A percentile compares a stretch with the other conserved stretches of the same genome.
Evolutionary conservation across 805 yeast genomes (phyloP).

Genomic region (Candida quercuum): DNA sequence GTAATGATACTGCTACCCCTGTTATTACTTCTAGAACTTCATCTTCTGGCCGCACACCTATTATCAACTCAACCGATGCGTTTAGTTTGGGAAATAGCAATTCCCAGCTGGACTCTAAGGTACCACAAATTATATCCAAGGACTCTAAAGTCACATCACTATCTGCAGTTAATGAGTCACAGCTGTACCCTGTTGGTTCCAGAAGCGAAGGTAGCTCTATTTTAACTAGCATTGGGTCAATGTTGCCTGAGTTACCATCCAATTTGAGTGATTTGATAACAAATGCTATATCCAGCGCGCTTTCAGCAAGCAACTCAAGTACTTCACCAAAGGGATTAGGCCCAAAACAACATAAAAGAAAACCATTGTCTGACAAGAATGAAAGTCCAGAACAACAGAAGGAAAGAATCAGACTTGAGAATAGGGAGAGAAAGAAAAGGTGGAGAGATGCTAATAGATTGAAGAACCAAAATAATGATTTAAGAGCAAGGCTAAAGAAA

Average conservation of each 20-base stretch:
- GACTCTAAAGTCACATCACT: not conserved
- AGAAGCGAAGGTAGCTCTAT: conserved; percentile 15
- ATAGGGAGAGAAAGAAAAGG: conserved; percentile 71
- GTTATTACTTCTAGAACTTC: too few relatives aligned
- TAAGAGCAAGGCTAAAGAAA: conserved; percentile 70
- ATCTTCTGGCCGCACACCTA: too few relatives aligned
- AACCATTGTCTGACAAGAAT: conserved; percentile 11
- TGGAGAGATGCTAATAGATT: conserved; percentile 81
- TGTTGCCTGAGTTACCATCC: conserved; percentile 20
- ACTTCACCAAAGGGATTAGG: conserved; percentile 2
- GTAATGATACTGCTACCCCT: conserved; percentile 1
- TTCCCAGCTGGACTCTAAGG: too few relatives aligned
- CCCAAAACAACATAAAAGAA: conserved; percentile 11
- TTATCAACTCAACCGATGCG: too few relatives aligned
- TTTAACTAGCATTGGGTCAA: conserved; percentile 16
- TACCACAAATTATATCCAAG: too few relatives aligned
- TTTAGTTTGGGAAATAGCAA: too few relatives aligned
- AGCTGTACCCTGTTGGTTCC: conserved; percentile 10
- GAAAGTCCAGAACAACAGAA: conserved; percentile 32
- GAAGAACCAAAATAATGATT: conserved; percentile 82
- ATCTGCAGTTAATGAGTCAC: conserved; percentile 7
- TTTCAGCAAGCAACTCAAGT: conserved; percentile 5
- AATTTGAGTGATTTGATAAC: conserved; percentile 18
- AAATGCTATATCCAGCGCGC: conserved; percentile 21
- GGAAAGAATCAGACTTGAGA: conserved; percentile 59